phyloP scores from a whole-genome alignment of 768 basidiomycete genomes.

The Termitomyces sp. region DNA sequence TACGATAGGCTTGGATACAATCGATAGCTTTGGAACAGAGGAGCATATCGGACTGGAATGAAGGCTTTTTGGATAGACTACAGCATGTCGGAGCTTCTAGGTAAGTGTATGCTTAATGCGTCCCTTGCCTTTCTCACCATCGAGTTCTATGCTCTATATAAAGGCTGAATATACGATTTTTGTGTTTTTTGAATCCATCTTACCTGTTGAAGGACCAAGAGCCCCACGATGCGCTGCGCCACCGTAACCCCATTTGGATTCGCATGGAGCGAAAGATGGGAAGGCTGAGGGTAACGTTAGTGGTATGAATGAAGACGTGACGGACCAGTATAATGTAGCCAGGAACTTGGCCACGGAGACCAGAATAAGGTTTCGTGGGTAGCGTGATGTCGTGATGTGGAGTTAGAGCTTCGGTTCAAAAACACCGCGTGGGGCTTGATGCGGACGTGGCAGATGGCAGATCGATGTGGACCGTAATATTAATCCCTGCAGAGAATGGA shows the following conservation, averaged over 20 bases:
- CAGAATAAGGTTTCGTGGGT: background rate
- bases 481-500: background rate
- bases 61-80: background rate
- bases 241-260: slow-evolving; percentile 2
- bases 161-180: background rate
- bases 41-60: slow-evolving; percentile 3
- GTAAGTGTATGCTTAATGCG: too few species aligned
- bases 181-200: background rate
- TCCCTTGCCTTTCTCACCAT: background rate
- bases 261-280: background rate
- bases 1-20: background rate
- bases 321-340: background rate
- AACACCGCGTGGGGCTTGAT: background rate
- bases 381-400: background rate
- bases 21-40: slow-evolving; percentile 6
- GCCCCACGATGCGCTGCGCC: background rate
- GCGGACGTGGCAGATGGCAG: background rate
- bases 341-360: too few species aligned
- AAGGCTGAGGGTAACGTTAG: background rate
- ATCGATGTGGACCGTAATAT: background rate
- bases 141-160: background rate
- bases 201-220: background rate
- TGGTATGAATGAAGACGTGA: background rate
- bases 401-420: background rate
- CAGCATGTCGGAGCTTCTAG: background rate